These are phyloP conservation scores for Emmonsia crescens DNA, from an alignment of 2,329 filamentous ascomycete species.

Conservation along the genomic window DNA sequence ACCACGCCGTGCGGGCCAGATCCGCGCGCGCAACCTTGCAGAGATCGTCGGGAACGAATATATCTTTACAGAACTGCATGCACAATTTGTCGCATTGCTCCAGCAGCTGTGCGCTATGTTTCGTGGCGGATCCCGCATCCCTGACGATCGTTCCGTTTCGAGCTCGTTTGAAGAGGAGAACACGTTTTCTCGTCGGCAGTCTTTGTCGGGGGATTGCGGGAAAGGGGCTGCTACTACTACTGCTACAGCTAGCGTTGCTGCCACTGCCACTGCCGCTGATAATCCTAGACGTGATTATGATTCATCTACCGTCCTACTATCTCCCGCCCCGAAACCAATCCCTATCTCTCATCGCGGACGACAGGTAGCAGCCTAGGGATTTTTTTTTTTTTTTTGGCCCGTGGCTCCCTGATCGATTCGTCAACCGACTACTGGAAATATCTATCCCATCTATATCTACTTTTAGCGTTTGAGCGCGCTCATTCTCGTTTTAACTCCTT, in stretches of 20 bases:
- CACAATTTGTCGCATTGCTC: slow-evolving; percentile 42
- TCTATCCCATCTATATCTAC: not conserved
- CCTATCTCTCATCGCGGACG: slow-evolving; percentile 14
- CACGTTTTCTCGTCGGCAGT: not conserved
- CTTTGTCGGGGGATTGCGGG: not conserved
- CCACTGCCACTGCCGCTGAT: not conserved
- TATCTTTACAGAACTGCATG: slow-evolving; percentile 49
- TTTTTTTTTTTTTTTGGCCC: not conserved
- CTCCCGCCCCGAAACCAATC: slow-evolving; percentile 10
- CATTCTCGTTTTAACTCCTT: not conserved
- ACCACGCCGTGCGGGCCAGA: slow-evolving; percentile 41
- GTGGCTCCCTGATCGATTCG: not conserved
- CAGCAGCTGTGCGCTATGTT: slow-evolving; percentile 38
- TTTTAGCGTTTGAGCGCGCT: not conserved
- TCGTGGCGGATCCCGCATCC: slow-evolving; percentile 25
- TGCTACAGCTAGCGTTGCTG: not conserved
- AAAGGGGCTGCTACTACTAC: not conserved
- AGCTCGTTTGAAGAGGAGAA: slow-evolving; percentile 7
- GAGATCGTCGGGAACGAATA: slow-evolving; percentile 49
- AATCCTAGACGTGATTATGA: slow-evolving; percentile 3
- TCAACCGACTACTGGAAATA: not conserved
- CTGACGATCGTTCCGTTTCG: slow-evolving; percentile 31
- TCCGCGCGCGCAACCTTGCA: slow-evolving; percentile 45
- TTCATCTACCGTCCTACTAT: slow-evolving; percentile 2
- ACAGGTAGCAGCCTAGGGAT: slow-evolving; percentile 1